These are phyloP conservation scores for Juncus effusus DNA, from an alignment of 176 grass and related monocot species.

Conservation along the genomic window DNA sequence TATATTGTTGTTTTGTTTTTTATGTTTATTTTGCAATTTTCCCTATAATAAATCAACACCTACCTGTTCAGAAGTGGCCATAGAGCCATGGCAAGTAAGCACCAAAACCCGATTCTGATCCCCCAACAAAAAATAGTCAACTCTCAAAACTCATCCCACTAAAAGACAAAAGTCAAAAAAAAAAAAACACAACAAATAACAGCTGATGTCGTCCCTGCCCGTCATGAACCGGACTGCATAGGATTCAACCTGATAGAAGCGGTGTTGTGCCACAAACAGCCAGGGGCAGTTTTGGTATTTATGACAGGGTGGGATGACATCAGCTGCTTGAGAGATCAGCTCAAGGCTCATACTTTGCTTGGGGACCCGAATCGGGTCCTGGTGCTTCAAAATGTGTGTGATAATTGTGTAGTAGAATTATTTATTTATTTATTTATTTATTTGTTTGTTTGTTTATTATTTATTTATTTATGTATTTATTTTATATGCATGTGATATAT, in stretches of 20 bases:
- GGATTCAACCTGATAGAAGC: slow-evolving; percentile 96
- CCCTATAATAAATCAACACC: not conserved
- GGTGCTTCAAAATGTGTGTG: slow-evolving; percentile 32
- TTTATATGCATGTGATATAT: too few relatives aligned
- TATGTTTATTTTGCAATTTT: too few relatives aligned
- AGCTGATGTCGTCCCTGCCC: slow-evolving; percentile 94
- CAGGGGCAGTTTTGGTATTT: slow-evolving; percentile 89
- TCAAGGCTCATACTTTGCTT: slow-evolving; percentile 84
- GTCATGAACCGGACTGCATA: slow-evolving; percentile 99
- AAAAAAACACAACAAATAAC: slow-evolving; percentile 9
- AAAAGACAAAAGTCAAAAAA: too few relatives aligned
- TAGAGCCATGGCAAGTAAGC: slow-evolving; percentile 96
- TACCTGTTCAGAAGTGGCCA: slow-evolving; percentile 98
- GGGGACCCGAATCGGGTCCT: slow-evolving; percentile 90
- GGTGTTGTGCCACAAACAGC: slow-evolving; percentile 77
- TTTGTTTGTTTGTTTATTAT: too few relatives aligned
- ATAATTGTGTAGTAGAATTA: too few relatives aligned
- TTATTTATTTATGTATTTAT: too few relatives aligned
- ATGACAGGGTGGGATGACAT: slow-evolving; percentile 99
- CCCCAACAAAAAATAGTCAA: slow-evolving; percentile 77
- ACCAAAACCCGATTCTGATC: slow-evolving; percentile 86
- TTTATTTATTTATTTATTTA: too few relatives aligned
- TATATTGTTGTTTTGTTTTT: too few relatives aligned
- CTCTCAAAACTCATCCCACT: slow-evolving; percentile 30
- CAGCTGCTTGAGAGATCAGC: slow-evolving; percentile 87